Base-by-base conservation (phyloP, 2,329 filamentous ascomycete species). In the Aspergillus sp. region DNA sequence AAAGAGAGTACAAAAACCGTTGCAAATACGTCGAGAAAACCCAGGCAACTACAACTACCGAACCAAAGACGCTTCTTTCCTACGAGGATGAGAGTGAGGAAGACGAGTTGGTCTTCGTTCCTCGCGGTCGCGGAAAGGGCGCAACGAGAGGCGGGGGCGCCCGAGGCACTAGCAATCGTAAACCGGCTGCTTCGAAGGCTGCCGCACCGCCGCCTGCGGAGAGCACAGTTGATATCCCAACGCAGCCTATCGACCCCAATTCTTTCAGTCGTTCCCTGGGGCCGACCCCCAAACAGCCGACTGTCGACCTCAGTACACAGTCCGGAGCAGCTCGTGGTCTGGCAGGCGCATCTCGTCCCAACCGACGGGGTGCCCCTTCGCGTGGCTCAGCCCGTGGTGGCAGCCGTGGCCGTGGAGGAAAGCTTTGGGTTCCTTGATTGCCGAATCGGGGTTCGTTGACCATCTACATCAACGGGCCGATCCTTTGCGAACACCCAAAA, bases 71-170 rank as follows among this genome's bases (percentile, higher is more conserved):
- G 5, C 53, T 73, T 5, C 63, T 73, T 37, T 68, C 69, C 6
- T 73, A 73, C 46, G 70, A 73, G 31, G 69, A 68, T n/a, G 70
- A 73, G 10, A 73, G 67, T 32, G 70, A 73, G 19, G 71, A 73
- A 45, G 71, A 74, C 49, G 70, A 72, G 45, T 58, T 74, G 27
- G 70, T 74, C 2, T 74, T 74, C 44, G 65, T 70, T 27, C 67
- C 67, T 27, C 67, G 68, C 26, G 65, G 66, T 31, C 65, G 64
- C 43, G 66, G 62, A 33, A 69, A 68, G 49, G 55, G 63, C 9
- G 38, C 54, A 4, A 47, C 58, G 11, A 56, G 59, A 44, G 49
- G 53, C 26, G 59, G 57, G 27, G 50, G 45, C 41, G 52, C 58
- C 7, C 60, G 59, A 26, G 56, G 54, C 36, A 52, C 48, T 31